Base-by-base conservation (phyloP, 2,329 filamentous ascomycete genomes). In the Talaromyces albobiverticillius region DNA sequence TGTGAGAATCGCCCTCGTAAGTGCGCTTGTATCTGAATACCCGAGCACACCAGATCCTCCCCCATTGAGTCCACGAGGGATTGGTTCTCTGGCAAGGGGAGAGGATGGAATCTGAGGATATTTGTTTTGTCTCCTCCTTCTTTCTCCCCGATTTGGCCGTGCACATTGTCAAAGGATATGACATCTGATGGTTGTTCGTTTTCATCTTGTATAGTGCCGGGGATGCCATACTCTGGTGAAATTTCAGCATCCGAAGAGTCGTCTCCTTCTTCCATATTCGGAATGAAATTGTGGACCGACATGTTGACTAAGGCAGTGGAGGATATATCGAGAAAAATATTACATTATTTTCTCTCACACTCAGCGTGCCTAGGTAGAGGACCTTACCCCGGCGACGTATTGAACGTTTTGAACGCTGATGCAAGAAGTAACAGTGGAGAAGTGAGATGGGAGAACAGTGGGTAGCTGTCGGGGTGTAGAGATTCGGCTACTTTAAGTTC, bases 1-100 rank as follows among this genome's bases (percentile, higher is more conserved):
- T 51, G 47, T 7, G 31, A 46, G 23, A 55, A 55, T 18, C 53
- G 53, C 9, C 53, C 53, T 26, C 47, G 29, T 34, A 55, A 32
- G 14, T 46, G 48, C 16, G 53, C 46, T 36, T 46, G 41, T 6
- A 55, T 55, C 16, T 51, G 25, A 11, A 55, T 20, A 14, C 25
- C 25, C 14, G 41, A 32, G 11, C 31, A 23, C 5, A 42, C 10
- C 13, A 16, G 23, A 29, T 46, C 20, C n/a, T n/a, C n/a, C 10
- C 42, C 46, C 9, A 13, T 20, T 13, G 41, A 16, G 43, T 51
- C 40, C 8, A 23, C 26, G 18, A 51, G 13, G 20, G 18, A 20
- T 10, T 32, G 20, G 18, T 11, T 26, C 9, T 26, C 26, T 13
- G 29, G 5, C 10, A 45, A 11, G 3, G 36, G 3, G 8, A 51